Evolutionary conservation across 352 stramenopile genomes (phyloP), one percentile per base, ranked within the genome.

Genomic region (Phytophthora ohioensis): DNA sequence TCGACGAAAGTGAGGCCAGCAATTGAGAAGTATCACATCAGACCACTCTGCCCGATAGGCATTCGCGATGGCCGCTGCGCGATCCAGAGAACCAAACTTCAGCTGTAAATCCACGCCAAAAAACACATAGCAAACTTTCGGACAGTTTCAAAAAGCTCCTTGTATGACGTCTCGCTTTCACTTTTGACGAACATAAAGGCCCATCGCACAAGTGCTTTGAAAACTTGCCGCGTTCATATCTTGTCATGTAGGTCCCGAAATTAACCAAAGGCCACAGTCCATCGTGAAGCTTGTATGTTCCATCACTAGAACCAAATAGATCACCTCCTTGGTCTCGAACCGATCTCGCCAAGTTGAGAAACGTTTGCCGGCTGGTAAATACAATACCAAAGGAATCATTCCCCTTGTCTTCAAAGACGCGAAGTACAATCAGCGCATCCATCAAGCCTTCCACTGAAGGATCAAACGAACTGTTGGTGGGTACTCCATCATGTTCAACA

Each of bases 141-240:
- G 3, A 17, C 46, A n/a, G 35, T 57, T 2, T 21, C 3, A 9
- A 46, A 57, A 13, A 57, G n/a, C 1, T 31, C 15, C 3, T 10
- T 11, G 51, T 46, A 46, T 10, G 34, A 12, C 3, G 34, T 15
- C 4, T 32, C 34, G 21, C 7, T 35, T 34, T 57, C 35, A 45
- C n/a, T 57, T 57, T 45, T 43, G 3, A 46, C 35, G 15, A 57
- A 57, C 34, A 57, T 57, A 9, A 35, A 57, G 35, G 6, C 15
- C 51, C 51, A 57, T n/a, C 13, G 51, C 8, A 46, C 15, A n/a
- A 55, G 9, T 43, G 32, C 17, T 57, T 57, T 10, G 35, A 45
- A 36, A 45, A 34, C 10, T 43, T 13, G 10, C 32, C 17, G 7
- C 34, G 34, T 10, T 11, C 7, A 9, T 57, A 45, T n/a, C 21